Evolutionary conservation across 228 moss, liverwort and hornwort species (phyloP).

Genomic region (Sphagnum magellanicum): DNA sequence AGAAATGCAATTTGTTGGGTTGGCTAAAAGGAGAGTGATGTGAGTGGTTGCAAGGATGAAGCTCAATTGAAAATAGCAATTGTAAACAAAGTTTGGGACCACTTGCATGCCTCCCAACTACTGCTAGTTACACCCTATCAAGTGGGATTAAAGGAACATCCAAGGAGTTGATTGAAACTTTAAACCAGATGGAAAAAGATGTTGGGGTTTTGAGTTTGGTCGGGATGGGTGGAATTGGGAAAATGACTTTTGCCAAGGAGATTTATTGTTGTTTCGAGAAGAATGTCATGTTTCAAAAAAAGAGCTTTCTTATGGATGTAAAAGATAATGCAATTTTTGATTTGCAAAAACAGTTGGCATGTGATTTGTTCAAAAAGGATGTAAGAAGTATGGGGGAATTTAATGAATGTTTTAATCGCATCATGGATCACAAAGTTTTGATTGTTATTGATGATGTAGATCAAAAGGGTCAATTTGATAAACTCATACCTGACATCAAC

Average conservation of each 20-base stretch:
- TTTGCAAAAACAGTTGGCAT: constrained; percentile 4
- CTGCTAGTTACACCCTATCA: background rate
- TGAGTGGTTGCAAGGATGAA: no score
- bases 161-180: background rate
- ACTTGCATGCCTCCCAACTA: background rate
- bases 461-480: background rate
- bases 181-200: constrained; percentile 5
- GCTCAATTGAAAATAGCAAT: no score
- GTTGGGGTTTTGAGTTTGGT: constrained; percentile 18
- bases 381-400: background rate
- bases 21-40: no score
- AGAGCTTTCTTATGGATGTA: constrained; percentile 1
- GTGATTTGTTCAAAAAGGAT: background rate
- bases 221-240: constrained; percentile 36
- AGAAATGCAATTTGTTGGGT: no score
- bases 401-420: background rate
- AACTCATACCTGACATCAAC: background rate
- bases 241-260: constrained; percentile 28
- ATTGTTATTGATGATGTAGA: constrained; percentile 4
- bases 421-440: background rate
- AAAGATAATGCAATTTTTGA: background rate
- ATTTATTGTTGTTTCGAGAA: background rate
- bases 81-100: no score
- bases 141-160: background rate
- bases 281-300: background rate